phyloP scores from a whole-genome alignment of 2,329 filamentous ascomycete species.

The Teratosphaeria zuluensis region DNA sequence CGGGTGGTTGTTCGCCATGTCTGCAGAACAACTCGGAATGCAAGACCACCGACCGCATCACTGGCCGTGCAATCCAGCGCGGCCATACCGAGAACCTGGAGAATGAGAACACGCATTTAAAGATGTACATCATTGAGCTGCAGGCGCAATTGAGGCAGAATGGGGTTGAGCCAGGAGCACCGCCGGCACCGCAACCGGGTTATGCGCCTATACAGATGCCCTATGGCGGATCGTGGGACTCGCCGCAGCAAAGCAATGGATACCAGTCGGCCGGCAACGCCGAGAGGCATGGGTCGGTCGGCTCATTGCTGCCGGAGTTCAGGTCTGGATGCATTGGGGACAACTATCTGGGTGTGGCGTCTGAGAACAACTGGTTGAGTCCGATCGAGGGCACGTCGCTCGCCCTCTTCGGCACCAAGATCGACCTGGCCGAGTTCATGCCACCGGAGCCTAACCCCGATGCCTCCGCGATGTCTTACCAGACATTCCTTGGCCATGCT shows the following conservation, averaged over 20 bases:
- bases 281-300: slow-evolving; percentile 9
- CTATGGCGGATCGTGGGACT: slow-evolving; percentile 1
- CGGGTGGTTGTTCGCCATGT: slow-evolving; percentile 75
- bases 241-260: not conserved
- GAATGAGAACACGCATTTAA: slow-evolving; percentile 58
- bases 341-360: slow-evolving; percentile 56
- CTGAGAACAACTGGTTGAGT: slow-evolving; percentile 56
- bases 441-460: slow-evolving; percentile 57
- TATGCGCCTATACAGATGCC: not conserved
- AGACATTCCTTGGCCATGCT: slow-evolving; percentile 57
- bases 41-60: slow-evolving; percentile 78
- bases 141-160: slow-evolving; percentile 54
- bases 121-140: slow-evolving; percentile 57
- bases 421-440: slow-evolving; percentile 66
- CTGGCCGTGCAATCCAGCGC: slow-evolving; percentile 66
- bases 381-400: slow-evolving; percentile 66
- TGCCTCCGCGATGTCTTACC: slow-evolving; percentile 54
- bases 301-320: slow-evolving; percentile 34
- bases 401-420: slow-evolving; percentile 69
- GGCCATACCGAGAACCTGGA: slow-evolving; percentile 73
- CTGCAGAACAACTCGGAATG: slow-evolving; percentile 66
- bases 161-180: slow-evolving; percentile 44
- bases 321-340: slow-evolving; percentile 43
- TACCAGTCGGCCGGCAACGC: not conserved
- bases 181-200: slow-evolving; percentile 3